phyloP scores from a whole-genome alignment of 2,329 filamentous ascomycete species.

The Juglanconis sp. region DNA sequence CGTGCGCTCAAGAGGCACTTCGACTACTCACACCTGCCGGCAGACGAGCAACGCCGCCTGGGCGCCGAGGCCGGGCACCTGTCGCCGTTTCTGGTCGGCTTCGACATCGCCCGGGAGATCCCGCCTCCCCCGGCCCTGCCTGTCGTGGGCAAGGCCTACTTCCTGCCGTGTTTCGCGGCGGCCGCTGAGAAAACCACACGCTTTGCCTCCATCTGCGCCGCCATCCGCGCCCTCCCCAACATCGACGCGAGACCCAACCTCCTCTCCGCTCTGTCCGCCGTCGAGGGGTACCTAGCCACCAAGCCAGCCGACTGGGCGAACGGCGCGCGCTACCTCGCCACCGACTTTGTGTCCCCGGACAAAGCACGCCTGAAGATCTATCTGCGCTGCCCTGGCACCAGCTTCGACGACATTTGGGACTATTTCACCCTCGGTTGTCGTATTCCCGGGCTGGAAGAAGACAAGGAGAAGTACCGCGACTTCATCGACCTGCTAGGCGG shows the following conservation, averaged over 20 bases:
- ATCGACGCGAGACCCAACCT: slow-evolving; percentile 7
- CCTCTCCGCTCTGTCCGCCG: not conserved
- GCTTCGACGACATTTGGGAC: slow-evolving; percentile 12
- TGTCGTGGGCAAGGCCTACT: slow-evolving; percentile 7
- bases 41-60: not conserved
- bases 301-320: no score
- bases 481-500: not conserved
- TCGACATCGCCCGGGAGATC: slow-evolving; percentile 6
- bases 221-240: slow-evolving; percentile 1
- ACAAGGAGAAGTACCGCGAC: slow-evolving; percentile 2
- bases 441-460: slow-evolving; percentile 2
- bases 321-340: not conserved
- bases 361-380: slow-evolving; percentile 10
- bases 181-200: not conserved
- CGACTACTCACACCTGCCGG: not conserved
- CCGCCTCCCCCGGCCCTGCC: not conserved
- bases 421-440: slow-evolving; percentile 7
- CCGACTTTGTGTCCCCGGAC: slow-evolving; percentile 7
- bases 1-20: not conserved
- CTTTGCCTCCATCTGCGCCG: slow-evolving; percentile 1
- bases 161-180: slow-evolving; percentile 3
- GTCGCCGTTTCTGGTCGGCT: not conserved
- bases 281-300: slow-evolving; percentile 5
- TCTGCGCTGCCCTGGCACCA: not conserved
- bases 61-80: not conserved